A percentile compares a stretch with the other conserved stretches of the same genome.
Evolutionary conservation across 1,284 basidiomycete genomes (phyloP).

Genomic region (Apiotrichum sp.): DNA sequence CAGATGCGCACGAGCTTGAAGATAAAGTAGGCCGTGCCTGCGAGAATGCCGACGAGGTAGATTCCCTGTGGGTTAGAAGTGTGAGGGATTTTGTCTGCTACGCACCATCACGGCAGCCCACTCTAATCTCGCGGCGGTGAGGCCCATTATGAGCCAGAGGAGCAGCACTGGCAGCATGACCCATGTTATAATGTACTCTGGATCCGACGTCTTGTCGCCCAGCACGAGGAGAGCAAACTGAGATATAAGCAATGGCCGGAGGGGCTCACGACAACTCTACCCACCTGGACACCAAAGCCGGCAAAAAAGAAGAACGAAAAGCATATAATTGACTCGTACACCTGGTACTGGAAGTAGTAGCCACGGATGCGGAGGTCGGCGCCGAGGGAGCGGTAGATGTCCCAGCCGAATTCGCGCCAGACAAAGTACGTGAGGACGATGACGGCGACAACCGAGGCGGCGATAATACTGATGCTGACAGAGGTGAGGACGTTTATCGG

Average conservation of each 20-base stretch:
- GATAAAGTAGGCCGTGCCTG: conserved; percentile 77
- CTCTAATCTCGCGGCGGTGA: conserved; percentile 77
- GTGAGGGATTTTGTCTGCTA: too few relatives aligned
- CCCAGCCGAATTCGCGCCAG: conserved; percentile 64
- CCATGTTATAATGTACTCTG: conserved; percentile 80
- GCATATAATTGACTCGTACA: conserved; percentile 81
- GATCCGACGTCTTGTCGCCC: conserved; percentile 51
- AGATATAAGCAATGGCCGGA: conserved; percentile 30
- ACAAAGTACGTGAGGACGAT: conserved; percentile 74
- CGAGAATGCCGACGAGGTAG: conserved; percentile 73
- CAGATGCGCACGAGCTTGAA: conserved; percentile 65
- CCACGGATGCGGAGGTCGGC: conserved; percentile 80
- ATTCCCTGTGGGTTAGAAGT: conserved; percentile 19
- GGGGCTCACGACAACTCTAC: not conserved
- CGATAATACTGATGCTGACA: conserved; percentile 71
- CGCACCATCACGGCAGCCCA: conserved; percentile 78
- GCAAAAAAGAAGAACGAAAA: conserved; percentile 89
- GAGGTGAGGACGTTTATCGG: conserved; percentile 68
- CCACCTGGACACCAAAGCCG: conserved; percentile 70
- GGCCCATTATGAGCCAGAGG: conserved; percentile 73
- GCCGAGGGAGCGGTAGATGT: conserved; percentile 56
- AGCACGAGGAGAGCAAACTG: conserved; percentile 66
- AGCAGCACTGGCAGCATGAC: conserved; percentile 77
- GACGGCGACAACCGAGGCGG: conserved; percentile 66
- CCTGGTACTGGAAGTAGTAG: conserved; percentile 80